Conservation (phyloP, 768 basidiomycete genomes). For the Amyloporia xantha region DNA sequence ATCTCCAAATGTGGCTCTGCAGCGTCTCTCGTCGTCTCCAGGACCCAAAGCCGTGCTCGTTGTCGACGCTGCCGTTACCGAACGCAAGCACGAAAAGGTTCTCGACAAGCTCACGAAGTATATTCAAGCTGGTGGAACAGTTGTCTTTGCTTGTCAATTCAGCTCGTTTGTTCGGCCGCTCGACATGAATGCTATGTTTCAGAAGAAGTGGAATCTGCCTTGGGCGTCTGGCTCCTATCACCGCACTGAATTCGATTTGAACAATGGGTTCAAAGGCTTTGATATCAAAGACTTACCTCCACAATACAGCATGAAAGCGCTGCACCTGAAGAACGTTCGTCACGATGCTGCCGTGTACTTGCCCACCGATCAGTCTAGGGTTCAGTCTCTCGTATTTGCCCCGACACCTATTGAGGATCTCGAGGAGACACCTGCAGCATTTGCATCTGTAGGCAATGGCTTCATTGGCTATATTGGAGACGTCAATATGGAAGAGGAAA, state of each 20-base stretch:
- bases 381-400: constrained; percentile 20
- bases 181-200: constrained; percentile 22
- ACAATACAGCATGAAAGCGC: constrained; percentile 38
- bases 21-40: background rate
- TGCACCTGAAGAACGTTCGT: constrained; percentile 28
- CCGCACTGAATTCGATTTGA: constrained; percentile 29
- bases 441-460: constrained; percentile 18
- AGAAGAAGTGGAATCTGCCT: constrained; percentile 26
- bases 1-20: no score
- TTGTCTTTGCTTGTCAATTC: constrained; percentile 32
- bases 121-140: constrained; percentile 30
- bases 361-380: constrained; percentile 10
- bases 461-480: constrained; percentile 34
- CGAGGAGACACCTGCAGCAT: constrained; percentile 21
- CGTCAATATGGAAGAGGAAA: constrained; percentile 23
- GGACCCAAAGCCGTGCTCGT: constrained; percentile 25
- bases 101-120: constrained; percentile 33
- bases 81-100: no score
- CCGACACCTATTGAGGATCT: constrained; percentile 3
- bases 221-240: constrained; percentile 34
- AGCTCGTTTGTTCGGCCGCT: constrained; percentile 21
- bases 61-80: constrained; percentile 29
- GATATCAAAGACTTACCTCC: background rate
- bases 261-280: constrained; percentile 10
- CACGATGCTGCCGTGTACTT: constrained; percentile 28